Evolutionary conservation across 2,329 filamentous ascomycete species (phyloP).

Genomic region (Fusarium nisikadoi): DNA sequence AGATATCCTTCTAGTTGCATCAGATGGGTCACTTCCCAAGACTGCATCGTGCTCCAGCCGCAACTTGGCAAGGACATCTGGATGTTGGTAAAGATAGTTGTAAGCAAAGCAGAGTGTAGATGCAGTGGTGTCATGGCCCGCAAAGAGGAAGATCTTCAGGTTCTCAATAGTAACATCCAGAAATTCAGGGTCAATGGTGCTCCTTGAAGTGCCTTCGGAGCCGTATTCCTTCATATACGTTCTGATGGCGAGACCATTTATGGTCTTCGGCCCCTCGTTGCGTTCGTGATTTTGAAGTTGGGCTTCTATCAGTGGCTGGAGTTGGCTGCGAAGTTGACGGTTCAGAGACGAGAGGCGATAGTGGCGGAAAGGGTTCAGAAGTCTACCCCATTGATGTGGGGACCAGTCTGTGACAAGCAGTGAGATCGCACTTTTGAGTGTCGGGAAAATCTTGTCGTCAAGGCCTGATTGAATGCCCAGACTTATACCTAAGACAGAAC

Average conservation of each 20-base stretch:
- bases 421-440: neutral
- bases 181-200: neutral
- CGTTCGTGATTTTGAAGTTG: neutral
- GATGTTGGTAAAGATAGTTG: neutral
- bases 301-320: neutral
- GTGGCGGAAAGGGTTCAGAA: neutral
- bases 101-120: slow-evolving; percentile 1
- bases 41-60: neutral
- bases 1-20: neutral
- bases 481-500: neutral
- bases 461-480: neutral
- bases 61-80: neutral
- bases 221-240: neutral
- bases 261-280: neutral
- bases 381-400: neutral
- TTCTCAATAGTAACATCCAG: neutral
- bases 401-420: slow-evolving; percentile 4
- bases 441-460: neutral
- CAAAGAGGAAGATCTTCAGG: slow-evolving; percentile 10
- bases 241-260: neutral
- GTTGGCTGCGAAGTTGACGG: neutral
- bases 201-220: fast-evolving
- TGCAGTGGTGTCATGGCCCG: slow-evolving; percentile 9
- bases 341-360: neutral
- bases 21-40: neutral